Percentiles rank a stretch among this genome's conserved stretches.
These are phyloP conservation scores for Tolypocladium album DNA, from an alignment of 2,329 filamentous ascomycete genomes.

Conservation along the genomic window DNA sequence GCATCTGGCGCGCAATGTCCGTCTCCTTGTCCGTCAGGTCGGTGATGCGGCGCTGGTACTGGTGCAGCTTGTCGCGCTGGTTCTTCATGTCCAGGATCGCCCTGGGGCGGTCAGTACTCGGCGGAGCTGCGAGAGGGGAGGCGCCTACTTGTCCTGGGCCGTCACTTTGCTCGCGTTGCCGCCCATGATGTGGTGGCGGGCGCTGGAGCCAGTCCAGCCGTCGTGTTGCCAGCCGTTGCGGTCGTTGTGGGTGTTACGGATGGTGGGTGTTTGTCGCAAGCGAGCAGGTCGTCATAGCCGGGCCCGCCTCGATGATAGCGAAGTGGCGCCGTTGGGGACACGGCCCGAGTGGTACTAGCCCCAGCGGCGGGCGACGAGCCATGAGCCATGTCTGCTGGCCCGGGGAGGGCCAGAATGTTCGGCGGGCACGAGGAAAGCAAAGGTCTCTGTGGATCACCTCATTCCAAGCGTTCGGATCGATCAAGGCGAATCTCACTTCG, in stretches of 20 bases:
- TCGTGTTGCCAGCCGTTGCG: background rate
- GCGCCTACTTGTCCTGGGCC: conserved; percentile 70
- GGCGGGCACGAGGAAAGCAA: background rate
- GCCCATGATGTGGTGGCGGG: conserved; percentile 31
- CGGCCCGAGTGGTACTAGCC: background rate
- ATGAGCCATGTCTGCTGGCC: background rate
- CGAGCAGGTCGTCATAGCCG: background rate
- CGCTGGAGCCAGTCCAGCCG: conserved; percentile 2
- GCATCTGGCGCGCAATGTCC: conserved; percentile 71
- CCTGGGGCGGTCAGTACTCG: conserved; percentile 33
- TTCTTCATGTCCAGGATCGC: conserved; percentile 96
- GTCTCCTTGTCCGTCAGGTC: conserved; percentile 81
- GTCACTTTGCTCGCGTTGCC: conserved; percentile 47
- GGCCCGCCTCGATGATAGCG: background rate
- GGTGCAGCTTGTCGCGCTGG: conserved; percentile 93
- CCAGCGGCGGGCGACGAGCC: background rate
- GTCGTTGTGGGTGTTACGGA: background rate
- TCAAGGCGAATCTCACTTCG: no score
- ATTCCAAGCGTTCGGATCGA: no score
- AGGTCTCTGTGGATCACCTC: background rate
- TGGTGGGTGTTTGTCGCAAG: background rate
- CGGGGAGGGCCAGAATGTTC: background rate
- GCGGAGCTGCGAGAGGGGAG: background rate
- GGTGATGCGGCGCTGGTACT: conserved; percentile 86
- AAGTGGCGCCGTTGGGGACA: background rate